Conservation (phyloP, 2,329 filamentous ascomycete species). For the Phoma sp. region DNA sequence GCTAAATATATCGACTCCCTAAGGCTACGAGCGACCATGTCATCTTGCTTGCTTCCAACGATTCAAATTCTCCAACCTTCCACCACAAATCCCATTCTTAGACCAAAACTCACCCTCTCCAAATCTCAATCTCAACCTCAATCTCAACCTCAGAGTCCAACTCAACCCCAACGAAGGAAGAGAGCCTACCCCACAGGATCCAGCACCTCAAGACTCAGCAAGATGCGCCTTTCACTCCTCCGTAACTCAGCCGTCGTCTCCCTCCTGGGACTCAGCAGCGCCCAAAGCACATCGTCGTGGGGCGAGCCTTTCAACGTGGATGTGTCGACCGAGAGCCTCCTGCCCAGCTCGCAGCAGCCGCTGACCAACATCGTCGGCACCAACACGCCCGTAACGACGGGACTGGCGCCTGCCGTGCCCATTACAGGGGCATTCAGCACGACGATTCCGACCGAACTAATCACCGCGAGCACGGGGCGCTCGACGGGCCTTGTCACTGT, state of each 20-base stretch:
- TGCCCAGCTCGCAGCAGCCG: conserved; percentile 5
- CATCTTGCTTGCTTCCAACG: conserved; percentile 7
- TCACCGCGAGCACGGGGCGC: not conserved
- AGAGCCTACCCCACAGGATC: not conserved
- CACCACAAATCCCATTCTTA: conserved; percentile 2
- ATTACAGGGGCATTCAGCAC: conserved; percentile 6
- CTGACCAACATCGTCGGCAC: conserved; percentile 9
- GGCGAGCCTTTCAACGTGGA: conserved; percentile 25
- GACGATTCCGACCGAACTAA: conserved; percentile 5
- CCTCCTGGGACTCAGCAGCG: conserved; percentile 17
- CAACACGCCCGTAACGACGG: not conserved
- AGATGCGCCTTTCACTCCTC: conserved; percentile 21
- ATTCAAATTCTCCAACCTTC: conserved; percentile 12
- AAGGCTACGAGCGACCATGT: conserved; percentile 3
- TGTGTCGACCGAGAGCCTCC: conserved; percentile 13
- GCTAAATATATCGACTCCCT: not conserved
- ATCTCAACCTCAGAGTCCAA: too few species aligned
- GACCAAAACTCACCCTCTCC: not conserved
- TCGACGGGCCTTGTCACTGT: not conserved
- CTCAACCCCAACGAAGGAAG: not conserved
- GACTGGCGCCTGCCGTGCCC: not conserved
- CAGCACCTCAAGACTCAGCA: not conserved
- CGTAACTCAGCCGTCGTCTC: conserved; percentile 17
- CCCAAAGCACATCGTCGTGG: conserved; percentile 19
- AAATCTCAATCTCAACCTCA: not conserved